Conservation (phyloP, 2,329 filamentous ascomycete species). For the Diaporthe citri region DNA sequence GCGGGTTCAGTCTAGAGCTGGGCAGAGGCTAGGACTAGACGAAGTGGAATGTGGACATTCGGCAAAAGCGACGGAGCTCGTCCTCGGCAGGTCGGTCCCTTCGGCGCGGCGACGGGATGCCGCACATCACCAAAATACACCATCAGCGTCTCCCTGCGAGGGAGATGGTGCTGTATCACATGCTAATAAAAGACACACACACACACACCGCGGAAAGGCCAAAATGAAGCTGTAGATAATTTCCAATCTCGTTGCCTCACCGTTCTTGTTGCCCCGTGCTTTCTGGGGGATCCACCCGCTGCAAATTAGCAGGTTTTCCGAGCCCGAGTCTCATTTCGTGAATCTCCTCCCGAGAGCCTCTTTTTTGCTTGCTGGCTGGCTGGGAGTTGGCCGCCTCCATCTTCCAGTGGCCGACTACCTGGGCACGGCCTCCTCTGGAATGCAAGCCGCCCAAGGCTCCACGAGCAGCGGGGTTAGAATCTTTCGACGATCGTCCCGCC, state of each 20-base stretch:
- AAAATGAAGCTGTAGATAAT: not conserved
- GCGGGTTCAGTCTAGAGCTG: slow-evolving; percentile 1
- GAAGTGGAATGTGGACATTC: slow-evolving; percentile 14
- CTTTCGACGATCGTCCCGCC: slow-evolving; percentile 30
- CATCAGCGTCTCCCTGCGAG: not conserved
- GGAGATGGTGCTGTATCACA: not conserved
- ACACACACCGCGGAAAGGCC: not conserved
- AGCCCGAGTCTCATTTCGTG: slow-evolving; percentile 25
- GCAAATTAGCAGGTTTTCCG: slow-evolving; percentile 31
- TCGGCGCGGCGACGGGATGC: slow-evolving; percentile 11
- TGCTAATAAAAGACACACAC: slow-evolving; percentile 6
- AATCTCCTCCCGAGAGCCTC: slow-evolving; percentile 11
- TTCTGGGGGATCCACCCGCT: slow-evolving; percentile 17
- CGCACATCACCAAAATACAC: not conserved
- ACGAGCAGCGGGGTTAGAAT: slow-evolving; percentile 21
- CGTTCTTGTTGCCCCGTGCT: slow-evolving; percentile 22
- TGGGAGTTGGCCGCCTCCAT: slow-evolving; percentile 3
- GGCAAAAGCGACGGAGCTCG: not conserved
- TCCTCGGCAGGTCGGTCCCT: slow-evolving; percentile 2
- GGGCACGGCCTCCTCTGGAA: slow-evolving; percentile 5
- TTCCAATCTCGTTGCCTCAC: slow-evolving; percentile 37
- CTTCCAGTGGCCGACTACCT: slow-evolving; percentile 3
- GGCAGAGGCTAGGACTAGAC: slow-evolving; percentile 6
- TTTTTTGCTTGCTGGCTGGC: not conserved
- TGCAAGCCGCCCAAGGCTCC: slow-evolving; percentile 13